Base-by-base conservation (phyloP, 768 basidiomycete species). In the Leccinum boreale region DNA sequence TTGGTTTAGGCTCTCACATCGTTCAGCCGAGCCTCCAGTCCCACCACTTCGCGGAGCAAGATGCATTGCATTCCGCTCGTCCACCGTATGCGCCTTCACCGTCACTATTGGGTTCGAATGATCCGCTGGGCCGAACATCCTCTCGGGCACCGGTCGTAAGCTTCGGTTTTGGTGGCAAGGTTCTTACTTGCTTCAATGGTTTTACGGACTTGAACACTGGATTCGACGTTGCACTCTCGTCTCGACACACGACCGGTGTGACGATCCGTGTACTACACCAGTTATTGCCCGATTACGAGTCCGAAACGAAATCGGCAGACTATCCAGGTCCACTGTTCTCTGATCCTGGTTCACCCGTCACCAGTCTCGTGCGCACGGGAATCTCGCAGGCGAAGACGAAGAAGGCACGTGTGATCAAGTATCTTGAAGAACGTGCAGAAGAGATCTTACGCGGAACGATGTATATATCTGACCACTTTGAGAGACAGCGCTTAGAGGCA, bases 101-200 rank as follows among this genome's bases (percentile, higher is more conserved):
- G 0, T 92, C 92, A 0, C 76, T 92, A 19, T 67, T 92, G 47
- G 92, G 90, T 26, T 81, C 86, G 7, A 92, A 94, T 64, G 92
- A 94, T 68, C 90, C 90, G 5, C 74, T 94, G 3, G 85, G 87
- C 28, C 83, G 92, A 46, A 85, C 87, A 5, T 78, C 85, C 3
- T 83, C 82, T 55, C 83, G 85, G 36, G 83, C 86, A 9, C 95
- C 95, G 0, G 78, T 97, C 28, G 77, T 95, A 54, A 89, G 85
- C 60, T 97, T 98, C 65, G 96, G 96, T 0, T 94, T 95, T 65
- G 94, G 94, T n/a, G 95, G 95, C 11, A 89, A 89, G 66, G 65
- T 98, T 57, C 81, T 95, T 9, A 87, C 92, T 8, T 95, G 91
- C 70, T 97, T 96, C 77, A 93, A 92, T 63, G 82, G 83, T 29